Conservation (phyloP, 2,329 filamentous ascomycete genomes). For the Microcera coccophila region DNA sequence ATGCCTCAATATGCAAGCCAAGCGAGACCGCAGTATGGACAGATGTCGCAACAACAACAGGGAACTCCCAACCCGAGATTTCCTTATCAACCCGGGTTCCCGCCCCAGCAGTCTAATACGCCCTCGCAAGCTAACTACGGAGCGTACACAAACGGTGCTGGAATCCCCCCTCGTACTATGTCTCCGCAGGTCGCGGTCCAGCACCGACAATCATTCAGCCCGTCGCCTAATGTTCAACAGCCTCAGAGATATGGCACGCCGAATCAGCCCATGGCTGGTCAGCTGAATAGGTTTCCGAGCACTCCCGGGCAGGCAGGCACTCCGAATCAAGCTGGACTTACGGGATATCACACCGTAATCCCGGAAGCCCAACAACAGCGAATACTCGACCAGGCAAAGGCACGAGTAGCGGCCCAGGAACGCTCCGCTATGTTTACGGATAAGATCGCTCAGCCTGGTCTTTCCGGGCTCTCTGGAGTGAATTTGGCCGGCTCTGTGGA, state of each 20-base stretch:
- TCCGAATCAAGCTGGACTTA: conserved; percentile 34
- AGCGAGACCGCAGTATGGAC: conserved; percentile 42
- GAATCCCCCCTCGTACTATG: conserved; percentile 40
- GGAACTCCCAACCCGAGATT: conserved; percentile 43
- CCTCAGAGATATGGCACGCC: conserved; percentile 32
- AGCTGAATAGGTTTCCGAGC: conserved; percentile 35
- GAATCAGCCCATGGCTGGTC: conserved; percentile 23
- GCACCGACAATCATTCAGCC: conserved; percentile 36
- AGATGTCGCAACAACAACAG: conserved; percentile 39
- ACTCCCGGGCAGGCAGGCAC: conserved; percentile 27
- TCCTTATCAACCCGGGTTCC: conserved; percentile 37
- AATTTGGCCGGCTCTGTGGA: conserved; percentile 29
- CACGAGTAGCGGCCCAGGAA: conserved; percentile 44
- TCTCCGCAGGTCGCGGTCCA: conserved; percentile 39
- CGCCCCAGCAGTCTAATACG: conserved; percentile 36
- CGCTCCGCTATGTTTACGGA: conserved; percentile 39
- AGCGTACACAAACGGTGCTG: conserved; percentile 43
- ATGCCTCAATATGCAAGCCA: conserved; percentile 47
- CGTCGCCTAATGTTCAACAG: conserved; percentile 37
- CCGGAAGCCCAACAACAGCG: conserved; percentile 48
- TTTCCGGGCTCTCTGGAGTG: conserved; percentile 36
- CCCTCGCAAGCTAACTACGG: conserved; percentile 36
- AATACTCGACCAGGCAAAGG: conserved; percentile 49
- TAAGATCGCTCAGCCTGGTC: conserved; percentile 46
- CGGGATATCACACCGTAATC: conserved; percentile 49